phyloP scores from a whole-genome alignment of 805 yeast genomes.

The Schwanniomyces sp. region DNA sequence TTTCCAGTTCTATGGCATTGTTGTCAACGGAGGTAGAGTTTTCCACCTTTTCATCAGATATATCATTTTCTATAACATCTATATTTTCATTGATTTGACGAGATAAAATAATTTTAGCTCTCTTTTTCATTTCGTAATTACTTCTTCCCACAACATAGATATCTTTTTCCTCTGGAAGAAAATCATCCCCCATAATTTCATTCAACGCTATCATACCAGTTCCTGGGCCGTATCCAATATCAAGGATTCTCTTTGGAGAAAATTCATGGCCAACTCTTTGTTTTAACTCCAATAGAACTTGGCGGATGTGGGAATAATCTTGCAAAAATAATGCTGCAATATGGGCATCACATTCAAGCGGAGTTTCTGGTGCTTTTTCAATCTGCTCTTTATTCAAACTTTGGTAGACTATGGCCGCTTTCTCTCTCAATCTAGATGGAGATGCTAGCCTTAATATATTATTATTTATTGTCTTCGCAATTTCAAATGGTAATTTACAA shows the following conservation, averaged over 20 bases:
- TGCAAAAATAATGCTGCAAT: slow-evolving; percentile 80
- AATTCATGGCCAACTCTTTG: slow-evolving; percentile 47
- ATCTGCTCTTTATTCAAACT: slow-evolving; percentile 52
- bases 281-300: slow-evolving; percentile 66
- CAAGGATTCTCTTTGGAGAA: slow-evolving; percentile 72
- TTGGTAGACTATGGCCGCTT: slow-evolving; percentile 58
- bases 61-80: slow-evolving; percentile 11
- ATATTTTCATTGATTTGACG: slow-evolving; percentile 57
- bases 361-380: slow-evolving; percentile 45
- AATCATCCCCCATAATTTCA: slow-evolving; percentile 71
- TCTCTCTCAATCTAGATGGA: slow-evolving; percentile 64
- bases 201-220: slow-evolving; percentile 88
- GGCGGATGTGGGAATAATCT: slow-evolving; percentile 69
- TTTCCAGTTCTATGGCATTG: slow-evolving; percentile 1
- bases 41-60: slow-evolving; percentile 6
- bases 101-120: slow-evolving; percentile 76
- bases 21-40: slow-evolving; percentile 5
- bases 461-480: slow-evolving; percentile 61
- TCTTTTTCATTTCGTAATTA: slow-evolving; percentile 63
- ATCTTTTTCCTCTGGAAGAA: slow-evolving; percentile 62
- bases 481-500: slow-evolving; percentile 52
- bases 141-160: slow-evolving; percentile 67
- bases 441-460: slow-evolving; percentile 58
- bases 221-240: slow-evolving; percentile 88
- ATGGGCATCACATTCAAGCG: slow-evolving; percentile 70